Base-by-base conservation (phyloP, 345 rosid genomes). In the Brassica juncea region DNA sequence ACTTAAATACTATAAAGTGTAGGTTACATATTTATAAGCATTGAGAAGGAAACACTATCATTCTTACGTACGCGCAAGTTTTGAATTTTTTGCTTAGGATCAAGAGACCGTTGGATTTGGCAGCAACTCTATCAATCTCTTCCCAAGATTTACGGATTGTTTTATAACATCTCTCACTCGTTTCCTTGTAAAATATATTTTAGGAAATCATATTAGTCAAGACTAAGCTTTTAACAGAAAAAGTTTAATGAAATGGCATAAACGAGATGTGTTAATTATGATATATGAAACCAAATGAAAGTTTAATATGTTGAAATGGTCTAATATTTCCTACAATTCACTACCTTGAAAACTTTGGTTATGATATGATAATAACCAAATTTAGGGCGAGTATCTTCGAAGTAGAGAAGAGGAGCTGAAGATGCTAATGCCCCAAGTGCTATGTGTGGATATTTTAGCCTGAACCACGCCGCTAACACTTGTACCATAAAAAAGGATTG, bases 381-480 rank as follows among this genome's bases (percentile, higher is more conserved):
- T 39, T 82, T 82, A 0, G 87, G 87, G 49, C 83, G 85, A 23
- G 86, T 74, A 37, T 77, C 83, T 66, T 84, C 82, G 60, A 88
- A 88, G 80, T 86, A 88, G 59, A 90, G 87, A 67, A 90, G 73
- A 16, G 94, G 94, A 87, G 90, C 94, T 2, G 94, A 90, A 21
- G 94, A 88, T 25, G 94, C 94, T 28, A 90, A 76, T 35, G 90
- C 94, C 47, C 94, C 90, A 2, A 83, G 66, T 28, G 90, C 86
- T 54, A 87, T 71, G 49, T 90, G 94, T 1, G 94, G 94, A 68
- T 88, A 90, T 77, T 90, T 90, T 6, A 90, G 85, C 37, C 94
- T 86, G 72, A 90, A 90, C 91, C 90, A 90, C n/a, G 89, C 77
- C 31, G 94, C 92, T 34, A 90, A 86, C 92, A 88, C 93, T 80